Evolutionary conservation across 129 eudicot species (phyloP).

Genomic region (Daucus carota): DNA sequence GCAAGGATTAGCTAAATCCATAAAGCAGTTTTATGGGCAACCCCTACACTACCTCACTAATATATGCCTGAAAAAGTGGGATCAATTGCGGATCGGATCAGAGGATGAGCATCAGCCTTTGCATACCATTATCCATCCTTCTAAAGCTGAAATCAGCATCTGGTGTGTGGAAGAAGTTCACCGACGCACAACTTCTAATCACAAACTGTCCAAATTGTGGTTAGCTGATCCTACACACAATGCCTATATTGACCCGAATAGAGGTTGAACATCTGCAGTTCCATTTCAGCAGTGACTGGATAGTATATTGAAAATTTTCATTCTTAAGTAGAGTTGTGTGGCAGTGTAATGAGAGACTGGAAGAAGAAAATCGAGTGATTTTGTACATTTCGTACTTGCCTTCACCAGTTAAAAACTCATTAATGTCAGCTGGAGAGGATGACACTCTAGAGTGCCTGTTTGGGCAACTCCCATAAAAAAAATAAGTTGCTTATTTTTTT

Average conservation of each 20-base stretch:
- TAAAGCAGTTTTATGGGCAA: constrained; percentile 59
- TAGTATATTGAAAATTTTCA: too few relatives aligned
- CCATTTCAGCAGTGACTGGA: background rate
- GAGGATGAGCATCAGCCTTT: constrained; percentile 36
- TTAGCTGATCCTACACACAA: constrained; percentile 38
- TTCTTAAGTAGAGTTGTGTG: too few relatives aligned
- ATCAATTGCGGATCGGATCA: constrained; percentile 36
- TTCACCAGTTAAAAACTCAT: too few relatives aligned
- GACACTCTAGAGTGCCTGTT: too few relatives aligned
- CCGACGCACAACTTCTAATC: constrained; percentile 48
- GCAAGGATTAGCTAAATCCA: constrained; percentile 55
- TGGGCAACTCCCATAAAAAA: too few relatives aligned
- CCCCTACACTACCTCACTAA: constrained; percentile 89
- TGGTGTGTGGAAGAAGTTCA: constrained; percentile 90
- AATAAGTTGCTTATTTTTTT: too few relatives aligned
- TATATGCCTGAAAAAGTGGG: constrained; percentile 52
- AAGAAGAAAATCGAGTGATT: too few relatives aligned
- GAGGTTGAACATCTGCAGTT: background rate
- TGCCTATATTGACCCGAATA: constrained; percentile 30
- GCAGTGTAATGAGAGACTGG: too few relatives aligned
- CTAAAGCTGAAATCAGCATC: constrained; percentile 66
- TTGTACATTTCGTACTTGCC: too few relatives aligned
- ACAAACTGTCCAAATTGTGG: constrained; percentile 49
- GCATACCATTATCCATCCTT: constrained; percentile 53
- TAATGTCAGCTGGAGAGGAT: too few relatives aligned